phyloP scores from a whole-genome alignment of 2,329 filamentous ascomycete genomes.

The Didymella exigua region DNA sequence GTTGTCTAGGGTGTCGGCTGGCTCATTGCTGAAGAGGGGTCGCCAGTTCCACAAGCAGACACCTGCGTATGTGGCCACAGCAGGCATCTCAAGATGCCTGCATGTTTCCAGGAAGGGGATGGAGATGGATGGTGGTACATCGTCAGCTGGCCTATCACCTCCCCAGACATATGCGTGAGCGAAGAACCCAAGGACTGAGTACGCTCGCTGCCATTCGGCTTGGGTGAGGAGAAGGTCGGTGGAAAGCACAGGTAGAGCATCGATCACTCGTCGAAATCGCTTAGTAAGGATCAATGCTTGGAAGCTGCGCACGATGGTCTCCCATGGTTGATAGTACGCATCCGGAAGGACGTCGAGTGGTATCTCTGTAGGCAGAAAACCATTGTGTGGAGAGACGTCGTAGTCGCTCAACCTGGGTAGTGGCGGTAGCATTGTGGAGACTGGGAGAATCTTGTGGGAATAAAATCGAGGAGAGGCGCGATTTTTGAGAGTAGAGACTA shows the following conservation, averaged over 20 bases:
- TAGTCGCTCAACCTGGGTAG: slow-evolving; percentile 70
- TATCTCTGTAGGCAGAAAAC: slow-evolving; percentile 83
- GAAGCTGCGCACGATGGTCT: slow-evolving; percentile 81
- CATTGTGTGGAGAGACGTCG: slow-evolving; percentile 76
- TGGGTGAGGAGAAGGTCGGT: slow-evolving; percentile 81
- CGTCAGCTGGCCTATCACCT: slow-evolving; percentile 74
- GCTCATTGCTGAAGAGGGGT: slow-evolving; percentile 82
- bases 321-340: slow-evolving; percentile 94
- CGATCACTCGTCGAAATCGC: slow-evolving; percentile 78
- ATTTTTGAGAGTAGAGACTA: slow-evolving; percentile 6
- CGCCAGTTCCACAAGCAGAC: slow-evolving; percentile 97
- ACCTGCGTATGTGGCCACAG: slow-evolving; percentile 91
- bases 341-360: slow-evolving; percentile 83
- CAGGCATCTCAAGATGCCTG: slow-evolving; percentile 79
- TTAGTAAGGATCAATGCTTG: slow-evolving; percentile 86
- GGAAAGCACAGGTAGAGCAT: slow-evolving; percentile 81
- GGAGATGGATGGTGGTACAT: slow-evolving; percentile 79
- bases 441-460: not conserved
- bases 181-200: slow-evolving; percentile 77
- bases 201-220: slow-evolving; percentile 89
- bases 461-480: not conserved
- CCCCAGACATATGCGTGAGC: slow-evolving; percentile 92
- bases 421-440: slow-evolving; percentile 47
- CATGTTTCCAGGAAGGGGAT: slow-evolving; percentile 81
- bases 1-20: slow-evolving; percentile 83